A percentile compares a stretch with the other conserved stretches of the same genome.
Evolutionary conservation across 2,329 filamentous ascomycete species (phyloP).

Genomic region (Echinosphaeria canescens): DNA sequence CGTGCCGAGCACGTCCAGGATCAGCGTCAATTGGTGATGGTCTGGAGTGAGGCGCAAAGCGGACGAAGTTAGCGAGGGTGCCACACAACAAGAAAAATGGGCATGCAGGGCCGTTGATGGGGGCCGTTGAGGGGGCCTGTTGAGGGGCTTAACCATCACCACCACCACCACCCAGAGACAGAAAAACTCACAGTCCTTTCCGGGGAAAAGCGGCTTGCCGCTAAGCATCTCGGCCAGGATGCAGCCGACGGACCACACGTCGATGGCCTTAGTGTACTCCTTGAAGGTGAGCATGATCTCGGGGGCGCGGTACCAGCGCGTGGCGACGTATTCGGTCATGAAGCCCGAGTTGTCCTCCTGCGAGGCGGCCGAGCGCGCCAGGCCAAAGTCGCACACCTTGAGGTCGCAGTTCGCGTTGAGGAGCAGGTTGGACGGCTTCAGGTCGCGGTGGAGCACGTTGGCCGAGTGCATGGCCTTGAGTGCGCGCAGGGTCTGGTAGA

Average conservation of each 20-base stretch:
- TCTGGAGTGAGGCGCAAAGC: too few relatives aligned
- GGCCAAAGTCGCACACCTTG: slow-evolving; percentile 96
- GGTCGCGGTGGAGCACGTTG: slow-evolving; percentile 89
- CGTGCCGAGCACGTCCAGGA: slow-evolving; percentile 90
- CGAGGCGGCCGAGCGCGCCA: slow-evolving; percentile 85
- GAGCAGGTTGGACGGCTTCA: slow-evolving; percentile 93
- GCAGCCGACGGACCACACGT: slow-evolving; percentile 97
- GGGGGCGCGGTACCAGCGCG: slow-evolving; percentile 94
- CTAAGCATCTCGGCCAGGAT: slow-evolving; percentile 98
- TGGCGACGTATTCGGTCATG: slow-evolving; percentile 99
- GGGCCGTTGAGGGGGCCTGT: too few relatives aligned
- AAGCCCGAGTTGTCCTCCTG: slow-evolving; percentile 99
- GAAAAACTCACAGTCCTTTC: slow-evolving; percentile 71
- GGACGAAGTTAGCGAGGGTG: too few relatives aligned
- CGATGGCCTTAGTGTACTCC: slow-evolving; percentile 98
- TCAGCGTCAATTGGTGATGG: slow-evolving; percentile 93
- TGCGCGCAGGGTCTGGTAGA: slow-evolving; percentile 95
- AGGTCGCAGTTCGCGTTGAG: slow-evolving; percentile 97
- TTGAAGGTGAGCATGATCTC: slow-evolving; percentile 99
- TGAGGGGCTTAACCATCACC: too few relatives aligned
- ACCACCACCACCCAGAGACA: too few relatives aligned
- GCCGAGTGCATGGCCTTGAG: slow-evolving; percentile 99
- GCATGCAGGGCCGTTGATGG: too few relatives aligned
- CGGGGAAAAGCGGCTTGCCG: slow-evolving; percentile 93
- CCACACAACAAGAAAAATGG: too few relatives aligned